Percentiles rank a stretch among this genome's conserved stretches.
Evolutionary conservation across 768 basidiomycete species (phyloP).

Genomic region (Leccinum obscurum): DNA sequence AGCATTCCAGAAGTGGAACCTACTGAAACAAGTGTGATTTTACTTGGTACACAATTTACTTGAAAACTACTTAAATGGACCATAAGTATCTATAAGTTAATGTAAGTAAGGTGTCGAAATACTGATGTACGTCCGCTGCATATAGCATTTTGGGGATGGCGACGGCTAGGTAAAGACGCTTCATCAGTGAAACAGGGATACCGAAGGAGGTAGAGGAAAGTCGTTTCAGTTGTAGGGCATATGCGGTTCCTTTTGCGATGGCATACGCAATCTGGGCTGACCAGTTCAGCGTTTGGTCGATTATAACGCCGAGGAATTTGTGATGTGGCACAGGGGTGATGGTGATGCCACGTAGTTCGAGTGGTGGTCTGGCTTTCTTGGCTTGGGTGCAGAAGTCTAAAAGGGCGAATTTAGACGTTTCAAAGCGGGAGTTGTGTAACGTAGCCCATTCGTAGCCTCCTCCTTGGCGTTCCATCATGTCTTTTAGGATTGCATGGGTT

Average conservation of each 20-base stretch:
- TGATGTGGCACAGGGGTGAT: not conserved
- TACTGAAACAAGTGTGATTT: too few relatives aligned
- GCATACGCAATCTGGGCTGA: not conserved
- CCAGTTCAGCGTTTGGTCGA: not conserved
- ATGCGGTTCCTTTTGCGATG: not conserved
- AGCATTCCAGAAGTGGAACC: too few relatives aligned
- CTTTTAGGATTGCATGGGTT: not conserved
- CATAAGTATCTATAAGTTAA: too few relatives aligned
- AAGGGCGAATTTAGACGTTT: not conserved
- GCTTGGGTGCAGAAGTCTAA: not conserved
- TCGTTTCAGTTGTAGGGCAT: not conserved
- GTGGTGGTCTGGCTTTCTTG: not conserved
- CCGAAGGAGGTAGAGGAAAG: not conserved
- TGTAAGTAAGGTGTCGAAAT: too few relatives aligned
- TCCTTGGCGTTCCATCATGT: not conserved
- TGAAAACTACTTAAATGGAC: too few relatives aligned
- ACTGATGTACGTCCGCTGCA: not conserved
- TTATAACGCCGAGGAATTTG: not conserved
- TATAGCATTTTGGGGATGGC: not conserved
- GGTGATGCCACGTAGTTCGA: not conserved
- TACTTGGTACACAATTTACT: too few relatives aligned
- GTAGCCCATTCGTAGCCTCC: not conserved
- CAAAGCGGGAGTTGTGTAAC: not conserved
- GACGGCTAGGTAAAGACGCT: not conserved
- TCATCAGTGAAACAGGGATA: not conserved